Evolutionary conservation across 805 yeast species (phyloP), one percentile per base, ranked within the genome.

Genomic region (Kluyveromyces nonfermentans): DNA sequence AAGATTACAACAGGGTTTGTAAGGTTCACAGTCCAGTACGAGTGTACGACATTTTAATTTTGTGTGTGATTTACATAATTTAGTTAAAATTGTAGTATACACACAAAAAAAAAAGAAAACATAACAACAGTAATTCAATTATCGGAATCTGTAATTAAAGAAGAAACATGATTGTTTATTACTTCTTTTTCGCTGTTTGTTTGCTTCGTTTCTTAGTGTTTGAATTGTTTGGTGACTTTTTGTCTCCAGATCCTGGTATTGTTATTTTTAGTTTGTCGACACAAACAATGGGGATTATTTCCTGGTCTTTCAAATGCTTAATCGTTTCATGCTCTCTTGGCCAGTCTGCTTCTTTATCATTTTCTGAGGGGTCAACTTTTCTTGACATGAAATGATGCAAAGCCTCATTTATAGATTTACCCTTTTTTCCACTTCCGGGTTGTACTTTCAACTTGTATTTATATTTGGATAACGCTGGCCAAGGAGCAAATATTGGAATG

Each of bases 401-500:
- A 1, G 81, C 71, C 47, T 88, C 96, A 44, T 73, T 72, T 31
- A 86, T 69, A 1, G 93, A 80, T 57, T 93, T 93, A 2, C 96
- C 95, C 59, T 90, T 89, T 60, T 93, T 93, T 21, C 80, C 79
- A 22, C 74, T 69, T 1, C 81, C 81, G 0, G 95, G 89, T 51
- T 80, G 85, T 25, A 90, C 64, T 60, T 90, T 90, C 31, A 85
- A 81, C 59, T 87, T 87, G 64, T 85, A 88, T 55, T 84, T 80
- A 61, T 73, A 77, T 58, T 83, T 83, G 46, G 69, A 72, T 50
- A 93, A 61, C 0, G 97, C 73, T 10, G 75, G 64, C 96, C 96
- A 93, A 2, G 98, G 98, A 0, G 93, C 97, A 71, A 88, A 90
- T 16, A 86, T 79, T 1, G 96, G 94, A 10, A 90, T 74, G 6